Base-by-base conservation (phyloP, 1,284 basidiomycete genomes). In the Trametes polyzona region DNA sequence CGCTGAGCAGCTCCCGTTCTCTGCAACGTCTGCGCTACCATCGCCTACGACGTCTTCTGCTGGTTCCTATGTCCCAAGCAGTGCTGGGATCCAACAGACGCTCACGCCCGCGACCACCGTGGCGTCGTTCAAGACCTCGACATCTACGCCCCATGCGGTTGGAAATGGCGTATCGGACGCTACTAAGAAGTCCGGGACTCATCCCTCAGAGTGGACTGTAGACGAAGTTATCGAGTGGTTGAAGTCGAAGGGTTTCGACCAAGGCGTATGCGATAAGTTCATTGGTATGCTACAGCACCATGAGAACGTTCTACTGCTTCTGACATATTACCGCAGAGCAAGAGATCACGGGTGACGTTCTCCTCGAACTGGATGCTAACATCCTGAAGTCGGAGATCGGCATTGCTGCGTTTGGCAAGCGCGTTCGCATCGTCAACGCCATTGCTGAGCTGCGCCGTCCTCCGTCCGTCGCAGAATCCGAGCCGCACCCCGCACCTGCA, bases 261-360 rank as follows among this genome's bases (percentile, higher is more conserved):
- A 89, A 52, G 79, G 83, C 43, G 87, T 95, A 1, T 88, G 90
- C 61, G 83, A 86, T 63, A 96, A 94, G 73, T 98, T 99, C 68
- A 84, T 80, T 40, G 93, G 92, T 92, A 63, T 59, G 84, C 76
- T 48, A 37, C 11, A 21, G 12, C 8, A n/a, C 4, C 6, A 11
- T 37, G 30, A n/a, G 17, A 32, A 9, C 11, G 27, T 23, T 11
- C 4, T 32, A 4, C 0, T 23, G 16, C 8, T 17, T 27, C 36
- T 54, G 21, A 37, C 40, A 11, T 3, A 42, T n/a, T 26, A 56
- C 43, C 48, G 23, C 69, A 92, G 95, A 97, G 74, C 96, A 99
- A 83, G 96, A 99, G 74, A 99, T 99, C 58, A 93, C 95, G 0
- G 96, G 97, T 14, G 97, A 99, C 67, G 92, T 98, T 21, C 83